Evolutionary conservation across 2,329 filamentous ascomycete genomes (phyloP).

Genomic region (Penicillium sp.): DNA sequence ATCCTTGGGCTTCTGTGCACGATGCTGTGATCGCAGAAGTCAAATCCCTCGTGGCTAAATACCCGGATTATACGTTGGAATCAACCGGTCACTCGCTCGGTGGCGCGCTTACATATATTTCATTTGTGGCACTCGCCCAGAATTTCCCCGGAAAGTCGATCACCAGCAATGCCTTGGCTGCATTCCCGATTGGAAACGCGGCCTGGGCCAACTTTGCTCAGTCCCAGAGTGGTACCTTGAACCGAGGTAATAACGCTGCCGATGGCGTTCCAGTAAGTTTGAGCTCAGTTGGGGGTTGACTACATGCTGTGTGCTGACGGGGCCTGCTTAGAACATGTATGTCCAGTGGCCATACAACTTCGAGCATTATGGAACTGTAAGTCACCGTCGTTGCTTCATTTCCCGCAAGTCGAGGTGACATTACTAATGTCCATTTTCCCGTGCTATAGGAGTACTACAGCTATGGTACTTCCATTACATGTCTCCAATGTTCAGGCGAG

Average conservation of each 20-base stretch:
- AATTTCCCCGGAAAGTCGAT: constrained; percentile 37
- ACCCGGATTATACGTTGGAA: constrained; percentile 36
- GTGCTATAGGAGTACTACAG: constrained; percentile 34
- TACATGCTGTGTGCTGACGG: background rate
- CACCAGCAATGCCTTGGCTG: constrained; percentile 38
- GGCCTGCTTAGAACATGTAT: constrained; percentile 32
- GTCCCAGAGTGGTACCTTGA: constrained; percentile 30
- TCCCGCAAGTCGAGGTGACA: background rate
- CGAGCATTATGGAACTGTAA: constrained; percentile 34
- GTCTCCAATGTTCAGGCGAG: constrained; percentile 29
- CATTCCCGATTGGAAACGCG: constrained; percentile 38
- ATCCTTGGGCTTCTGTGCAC: constrained; percentile 36
- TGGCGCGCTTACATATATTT: constrained; percentile 38
- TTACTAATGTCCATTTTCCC: background rate
- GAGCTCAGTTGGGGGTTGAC: background rate
- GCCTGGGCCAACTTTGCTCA: constrained; percentile 32
- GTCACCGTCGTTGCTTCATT: background rate
- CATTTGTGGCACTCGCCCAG: constrained; percentile 37
- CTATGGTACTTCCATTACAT: constrained; percentile 22
- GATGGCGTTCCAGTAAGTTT: constrained; percentile 36
- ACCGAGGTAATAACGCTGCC: constrained; percentile 33
- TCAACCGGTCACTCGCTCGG: constrained; percentile 39
- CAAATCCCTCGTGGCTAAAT: constrained; percentile 28
- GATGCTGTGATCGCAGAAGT: constrained; percentile 36
- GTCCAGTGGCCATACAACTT: constrained; percentile 27